Percentiles rank a stretch among this genome's conserved stretches.
Conservation (phyloP, 768 basidiomycete genomes). For the Boletus subparvulus region DNA sequence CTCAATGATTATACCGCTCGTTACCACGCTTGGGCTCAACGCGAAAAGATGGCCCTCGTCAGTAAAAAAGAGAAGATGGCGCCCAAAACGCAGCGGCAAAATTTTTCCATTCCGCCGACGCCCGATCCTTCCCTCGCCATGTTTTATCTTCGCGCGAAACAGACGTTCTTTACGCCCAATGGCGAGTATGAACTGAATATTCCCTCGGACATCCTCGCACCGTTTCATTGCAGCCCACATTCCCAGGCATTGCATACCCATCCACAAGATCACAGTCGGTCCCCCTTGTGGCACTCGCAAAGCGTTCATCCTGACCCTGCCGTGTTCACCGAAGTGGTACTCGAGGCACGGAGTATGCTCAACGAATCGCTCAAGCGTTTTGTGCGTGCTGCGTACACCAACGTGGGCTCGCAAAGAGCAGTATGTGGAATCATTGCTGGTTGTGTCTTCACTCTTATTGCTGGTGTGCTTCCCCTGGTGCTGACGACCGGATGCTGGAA, state of each 20-base stretch:
- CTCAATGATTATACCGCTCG: slow-evolving; percentile 66
- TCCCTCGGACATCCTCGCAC: slow-evolving; percentile 61
- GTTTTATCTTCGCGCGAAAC: slow-evolving; percentile 77
- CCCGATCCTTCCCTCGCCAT: slow-evolving; percentile 59
- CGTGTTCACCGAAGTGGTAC: slow-evolving; percentile 58
- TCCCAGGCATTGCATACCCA: slow-evolving; percentile 22
- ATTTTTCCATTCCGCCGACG: slow-evolving; percentile 32
- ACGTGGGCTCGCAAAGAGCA: slow-evolving; percentile 68
- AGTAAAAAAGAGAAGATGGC: slow-evolving; percentile 43
- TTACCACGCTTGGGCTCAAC: slow-evolving; percentile 42
- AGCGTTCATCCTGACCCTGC: slow-evolving; percentile 61
- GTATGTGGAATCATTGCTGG: slow-evolving; percentile 71
- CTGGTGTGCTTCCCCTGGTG: slow-evolving; percentile 51
- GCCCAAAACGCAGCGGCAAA: slow-evolving; percentile 34
- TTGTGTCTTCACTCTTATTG: slow-evolving; percentile 45
- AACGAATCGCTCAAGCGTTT: slow-evolving; percentile 64
- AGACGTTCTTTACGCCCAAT: slow-evolving; percentile 76
- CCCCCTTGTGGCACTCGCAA: slow-evolving; percentile 27
- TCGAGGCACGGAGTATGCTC: slow-evolving; percentile 58
- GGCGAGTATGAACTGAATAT: slow-evolving; percentile 72
- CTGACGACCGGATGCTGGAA: slow-evolving; percentile 43
- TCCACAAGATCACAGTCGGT: slow-evolving; percentile 7
- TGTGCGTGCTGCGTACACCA: slow-evolving; percentile 63
- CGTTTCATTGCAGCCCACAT: slow-evolving; percentile 47
- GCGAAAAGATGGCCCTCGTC: slow-evolving; percentile 24